These are phyloP conservation scores for Phytopythium cucurbitacearum DNA, from an alignment of 352 stramenopile genomes.

Conservation along the genomic window DNA sequence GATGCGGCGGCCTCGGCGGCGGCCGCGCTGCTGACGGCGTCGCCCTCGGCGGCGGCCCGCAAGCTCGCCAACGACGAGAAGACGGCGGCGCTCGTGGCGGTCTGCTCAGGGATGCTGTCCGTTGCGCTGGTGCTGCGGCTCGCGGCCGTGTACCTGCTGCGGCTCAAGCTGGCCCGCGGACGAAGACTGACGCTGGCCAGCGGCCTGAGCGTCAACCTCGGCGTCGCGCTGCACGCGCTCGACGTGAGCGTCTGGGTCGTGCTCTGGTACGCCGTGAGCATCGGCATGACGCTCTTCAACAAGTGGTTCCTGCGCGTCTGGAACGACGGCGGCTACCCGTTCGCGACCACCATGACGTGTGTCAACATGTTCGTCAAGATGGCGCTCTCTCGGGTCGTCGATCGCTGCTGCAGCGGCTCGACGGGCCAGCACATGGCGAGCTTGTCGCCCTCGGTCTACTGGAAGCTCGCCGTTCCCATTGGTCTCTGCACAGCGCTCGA, in stretches of 20 bases:
- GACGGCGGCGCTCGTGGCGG: constrained; percentile 44
- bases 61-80: constrained; percentile 32
- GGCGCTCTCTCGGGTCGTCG: constrained; percentile 48
- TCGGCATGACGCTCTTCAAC: constrained; percentile 84
- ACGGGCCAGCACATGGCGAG: constrained; percentile 19
- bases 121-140: constrained; percentile 42
- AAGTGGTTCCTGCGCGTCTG: constrained; percentile 81
- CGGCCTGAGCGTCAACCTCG: constrained; percentile 14
- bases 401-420: constrained; percentile 30
- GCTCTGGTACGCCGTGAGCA: constrained; percentile 81
- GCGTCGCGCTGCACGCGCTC: constrained; percentile 41
- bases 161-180: constrained; percentile 12
- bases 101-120: constrained; percentile 59
- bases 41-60: constrained; percentile 3
- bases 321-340: constrained; percentile 62
- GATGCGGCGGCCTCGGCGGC: background rate
- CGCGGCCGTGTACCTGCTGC: constrained; percentile 27
- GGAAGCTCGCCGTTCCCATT: constrained; percentile 71
- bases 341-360: constrained; percentile 73
- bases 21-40: constrained; percentile 4
- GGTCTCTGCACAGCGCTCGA: constrained; percentile 77
- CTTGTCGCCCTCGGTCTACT: constrained; percentile 41
- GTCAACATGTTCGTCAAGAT: constrained; percentile 83
- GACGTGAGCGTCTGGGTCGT: constrained; percentile 72
- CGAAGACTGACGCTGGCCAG: constrained; percentile 12